Conservation (phyloP, 768 basidiomycete genomes). For the Boletus insuetus region DNA sequence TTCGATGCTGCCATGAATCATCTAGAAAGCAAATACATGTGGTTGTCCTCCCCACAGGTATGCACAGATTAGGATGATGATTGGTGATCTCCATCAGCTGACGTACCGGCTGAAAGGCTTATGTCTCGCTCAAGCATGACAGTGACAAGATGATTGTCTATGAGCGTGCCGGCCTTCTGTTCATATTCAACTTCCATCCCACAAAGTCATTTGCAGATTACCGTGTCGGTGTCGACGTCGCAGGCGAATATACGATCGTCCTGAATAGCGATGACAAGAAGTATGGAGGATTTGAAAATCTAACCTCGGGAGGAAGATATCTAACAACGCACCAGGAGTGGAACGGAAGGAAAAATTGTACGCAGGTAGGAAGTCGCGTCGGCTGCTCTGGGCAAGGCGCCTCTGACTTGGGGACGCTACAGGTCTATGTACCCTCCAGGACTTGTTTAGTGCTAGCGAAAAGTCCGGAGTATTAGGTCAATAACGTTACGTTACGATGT, state of each 20-base stretch:
- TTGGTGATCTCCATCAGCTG: not conserved
- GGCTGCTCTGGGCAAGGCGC: not conserved
- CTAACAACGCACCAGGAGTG: slow-evolving; percentile 85
- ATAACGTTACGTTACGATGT: no score
- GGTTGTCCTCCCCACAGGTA: slow-evolving; percentile 82
- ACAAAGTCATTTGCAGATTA: slow-evolving; percentile 91
- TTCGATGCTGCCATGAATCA: slow-evolving; percentile 94
- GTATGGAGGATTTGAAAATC: slow-evolving; percentile 90
- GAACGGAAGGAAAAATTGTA: slow-evolving; percentile 89
- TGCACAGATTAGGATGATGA: slow-evolving; percentile 5
- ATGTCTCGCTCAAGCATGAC: slow-evolving; percentile 93
- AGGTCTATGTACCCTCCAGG: slow-evolving; percentile 34
- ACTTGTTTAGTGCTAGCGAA: slow-evolving; percentile 32
- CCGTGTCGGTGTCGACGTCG: slow-evolving; percentile 81
- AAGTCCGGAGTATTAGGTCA: not conserved
- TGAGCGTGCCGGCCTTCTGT: slow-evolving; percentile 90
- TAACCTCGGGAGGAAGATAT: slow-evolving; percentile 59
- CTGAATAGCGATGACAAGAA: slow-evolving; percentile 82
- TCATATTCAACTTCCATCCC: slow-evolving; percentile 97
- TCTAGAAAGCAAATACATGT: slow-evolving; percentile 73
- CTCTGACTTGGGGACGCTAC: slow-evolving; percentile 1
- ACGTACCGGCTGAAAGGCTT: slow-evolving; percentile 51
- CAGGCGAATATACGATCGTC: slow-evolving; percentile 82
- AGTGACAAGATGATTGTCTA: slow-evolving; percentile 89
- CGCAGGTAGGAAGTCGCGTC: slow-evolving; percentile 56